Evolutionary conservation across 1,284 basidiomycete genomes (phyloP), one percentile per base, ranked within the genome.

Genomic region (Tetrapyrgos nigripes): DNA sequence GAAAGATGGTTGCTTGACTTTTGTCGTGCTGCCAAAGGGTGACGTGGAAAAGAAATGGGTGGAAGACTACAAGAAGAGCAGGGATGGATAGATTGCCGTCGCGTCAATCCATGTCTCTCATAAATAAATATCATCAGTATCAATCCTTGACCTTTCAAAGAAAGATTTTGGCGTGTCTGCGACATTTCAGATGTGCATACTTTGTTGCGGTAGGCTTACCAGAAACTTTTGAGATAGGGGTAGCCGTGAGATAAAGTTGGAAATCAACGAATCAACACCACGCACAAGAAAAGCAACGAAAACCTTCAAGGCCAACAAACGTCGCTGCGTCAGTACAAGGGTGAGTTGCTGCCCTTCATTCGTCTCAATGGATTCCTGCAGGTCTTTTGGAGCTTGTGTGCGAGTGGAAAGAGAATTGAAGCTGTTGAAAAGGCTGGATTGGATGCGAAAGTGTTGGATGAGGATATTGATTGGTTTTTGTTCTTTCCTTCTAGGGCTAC

Each of bases 31-130:
- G 55, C 91, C 92, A 2, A 95, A 89, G 72, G 94, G 94, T 0
- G 79, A 81, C n/a, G 83, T 84, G 57, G 95, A 97, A 71, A 83
- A 85, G 71, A 85, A 83, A 62, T 98, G 96, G 96, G 84, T 98
- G 27, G 87, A 90, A n/a, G 88, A 93, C 60, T 96, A 89, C 79
- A 98, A 98, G 79, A 81, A 76, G 67, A 77, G 69, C 26, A 73
- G 86, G 68, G 76, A 75, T 47, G 19, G 27, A 19, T 50, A 21
- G 46, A 45, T 46, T 14, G 19, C 44, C 26, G 37, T 57, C 13
- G 19, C 45, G 45, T 47, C 23, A n/a, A n/a, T n/a, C n/a, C n/a
- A n/a, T n/a, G n/a, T n/a, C n/a, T n/a, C n/a, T n/a, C n/a, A n/a
- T n/a, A n/a, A n/a, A n/a, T n/a, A n/a, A n/a, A n/a, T n/a, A n/a